A percentile compares a stretch with the other conserved stretches of the same genome.
These are phyloP conservation scores for Volvox africanus DNA, from an alignment of 139 green algal species.

Conservation along the genomic window DNA sequence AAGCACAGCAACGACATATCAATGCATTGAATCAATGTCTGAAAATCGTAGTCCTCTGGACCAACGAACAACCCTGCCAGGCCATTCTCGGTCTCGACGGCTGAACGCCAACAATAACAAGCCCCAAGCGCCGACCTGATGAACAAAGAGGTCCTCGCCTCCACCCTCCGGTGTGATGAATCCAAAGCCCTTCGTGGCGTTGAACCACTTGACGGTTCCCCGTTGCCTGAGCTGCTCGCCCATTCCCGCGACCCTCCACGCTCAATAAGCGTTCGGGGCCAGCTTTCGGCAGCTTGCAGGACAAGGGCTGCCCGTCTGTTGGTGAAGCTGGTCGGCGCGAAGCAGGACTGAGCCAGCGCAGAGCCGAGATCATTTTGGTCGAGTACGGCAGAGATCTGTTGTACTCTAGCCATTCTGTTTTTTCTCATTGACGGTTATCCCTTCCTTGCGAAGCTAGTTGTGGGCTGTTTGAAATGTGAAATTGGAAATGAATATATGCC, in stretches of 20 bases:
- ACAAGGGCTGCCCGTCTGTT: conserved; percentile 15
- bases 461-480: too few species aligned
- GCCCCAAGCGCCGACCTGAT: conserved; percentile 79
- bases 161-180: conserved; percentile 92
- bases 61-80: background rate
- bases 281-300: conserved; percentile 35
- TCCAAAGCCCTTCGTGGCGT: conserved; percentile 91
- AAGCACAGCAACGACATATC: too few species aligned
- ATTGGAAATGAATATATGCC: too few species aligned
- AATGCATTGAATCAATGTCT: background rate
- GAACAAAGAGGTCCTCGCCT: conserved; percentile 94
- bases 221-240: conserved; percentile 49
- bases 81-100: conserved; percentile 21
- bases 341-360: background rate
- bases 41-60: background rate
- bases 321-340: background rate
- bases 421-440: background rate
- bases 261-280: conserved; percentile 37
- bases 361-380: too few species aligned
- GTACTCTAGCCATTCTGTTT: too few species aligned
- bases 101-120: conserved; percentile 22
- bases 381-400: too few species aligned
- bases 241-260: conserved; percentile 43
- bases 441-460: too few species aligned
- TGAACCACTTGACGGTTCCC: conserved; percentile 94